Evolutionary conservation across 108 stramenopile genomes (phyloP).

Genomic region (Tribonema minus): DNA sequence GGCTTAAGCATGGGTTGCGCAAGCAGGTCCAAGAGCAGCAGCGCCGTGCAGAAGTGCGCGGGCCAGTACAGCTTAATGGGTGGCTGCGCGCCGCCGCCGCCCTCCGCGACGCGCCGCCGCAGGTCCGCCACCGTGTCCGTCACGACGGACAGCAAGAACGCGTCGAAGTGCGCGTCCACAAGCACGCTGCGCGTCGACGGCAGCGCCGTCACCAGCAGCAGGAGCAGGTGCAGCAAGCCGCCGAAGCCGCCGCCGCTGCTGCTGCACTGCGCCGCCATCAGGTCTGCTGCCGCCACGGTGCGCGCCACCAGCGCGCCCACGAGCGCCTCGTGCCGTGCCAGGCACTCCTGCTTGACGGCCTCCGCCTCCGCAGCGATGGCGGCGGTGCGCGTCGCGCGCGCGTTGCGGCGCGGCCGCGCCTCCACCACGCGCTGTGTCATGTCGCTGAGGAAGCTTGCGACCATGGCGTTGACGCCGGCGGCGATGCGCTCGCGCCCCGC

Average conservation of each 20-base stretch:
- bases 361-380: background rate
- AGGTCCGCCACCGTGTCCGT: no score
- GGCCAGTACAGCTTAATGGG: no score
- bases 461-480: background rate
- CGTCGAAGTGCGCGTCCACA: background rate
- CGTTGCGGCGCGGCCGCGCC: no score
- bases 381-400: background rate
- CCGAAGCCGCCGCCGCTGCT: background rate
- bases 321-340: constrained; percentile 1
- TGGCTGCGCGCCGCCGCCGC: no score
- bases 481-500: background rate
- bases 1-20: no score
- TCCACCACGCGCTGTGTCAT: background rate
- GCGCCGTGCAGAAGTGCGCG: no score
- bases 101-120: background rate
- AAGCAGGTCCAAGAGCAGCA: no score
- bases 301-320: background rate
- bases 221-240: constrained; percentile 15
- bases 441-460: constrained; percentile 1
- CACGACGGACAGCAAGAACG: no score
- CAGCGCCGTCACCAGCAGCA: constrained; percentile 12
- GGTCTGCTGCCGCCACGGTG: background rate
- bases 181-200: background rate
- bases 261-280: background rate
- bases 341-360: background rate